These are phyloP conservation scores for Botrytis porri DNA, from an alignment of 2,329 filamentous ascomycete genomes.

Conservation along the genomic window DNA sequence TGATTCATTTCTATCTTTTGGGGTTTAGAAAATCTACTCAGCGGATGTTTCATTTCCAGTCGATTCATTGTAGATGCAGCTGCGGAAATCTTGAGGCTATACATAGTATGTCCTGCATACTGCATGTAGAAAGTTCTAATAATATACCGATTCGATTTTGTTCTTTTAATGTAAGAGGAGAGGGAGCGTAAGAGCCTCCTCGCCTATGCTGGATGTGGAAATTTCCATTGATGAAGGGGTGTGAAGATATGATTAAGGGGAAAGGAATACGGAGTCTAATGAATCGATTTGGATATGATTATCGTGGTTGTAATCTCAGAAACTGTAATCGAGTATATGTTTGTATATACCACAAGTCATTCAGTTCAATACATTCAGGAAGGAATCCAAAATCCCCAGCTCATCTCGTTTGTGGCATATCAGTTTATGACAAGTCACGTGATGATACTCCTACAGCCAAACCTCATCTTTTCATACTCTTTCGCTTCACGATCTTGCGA, in stretches of 20 bases:
- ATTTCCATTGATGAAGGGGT: not conserved
- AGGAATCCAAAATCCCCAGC: not conserved
- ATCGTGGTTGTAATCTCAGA: not conserved
- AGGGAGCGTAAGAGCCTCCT: not conserved
- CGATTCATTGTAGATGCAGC: not conserved
- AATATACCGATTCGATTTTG: too few relatives aligned
- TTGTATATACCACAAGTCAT: not conserved
- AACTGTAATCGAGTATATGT: not conserved
- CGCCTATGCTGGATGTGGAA: not conserved
- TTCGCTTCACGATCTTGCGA: not conserved
- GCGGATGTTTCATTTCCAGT: not conserved
- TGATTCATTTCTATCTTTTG: too few relatives aligned
- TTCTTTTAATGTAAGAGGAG: not conserved
- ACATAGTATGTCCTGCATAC: not conserved
- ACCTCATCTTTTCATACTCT: too few relatives aligned
- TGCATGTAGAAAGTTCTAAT: not conserved
- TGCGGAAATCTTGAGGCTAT: not conserved
- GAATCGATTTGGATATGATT: not conserved
- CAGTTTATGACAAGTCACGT: rapidly evolving
- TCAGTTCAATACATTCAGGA: not conserved
- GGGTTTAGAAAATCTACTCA: not conserved
- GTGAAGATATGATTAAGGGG: not conserved
- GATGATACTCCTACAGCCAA: too few relatives aligned
- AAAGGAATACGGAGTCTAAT: not conserved
- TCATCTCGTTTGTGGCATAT: not conserved